These are phyloP conservation scores for Termitomyces sp. DNA, from an alignment of 768 basidiomycete species.

Conservation along the genomic window DNA sequence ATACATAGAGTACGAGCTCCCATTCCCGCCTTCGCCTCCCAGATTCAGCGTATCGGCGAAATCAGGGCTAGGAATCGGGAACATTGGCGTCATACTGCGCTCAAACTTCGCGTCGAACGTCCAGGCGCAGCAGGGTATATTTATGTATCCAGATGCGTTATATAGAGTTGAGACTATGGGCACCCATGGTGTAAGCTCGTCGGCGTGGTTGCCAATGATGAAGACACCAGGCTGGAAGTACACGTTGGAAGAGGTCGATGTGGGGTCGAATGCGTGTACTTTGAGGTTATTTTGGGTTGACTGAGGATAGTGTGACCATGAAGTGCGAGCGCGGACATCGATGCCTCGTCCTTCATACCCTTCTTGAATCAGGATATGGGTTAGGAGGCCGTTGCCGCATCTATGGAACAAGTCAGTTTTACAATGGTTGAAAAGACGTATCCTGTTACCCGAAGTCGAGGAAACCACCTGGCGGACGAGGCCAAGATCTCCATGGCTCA, in stretches of 20 bases:
- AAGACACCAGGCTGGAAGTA: conserved; percentile 49
- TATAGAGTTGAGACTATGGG: conserved; percentile 71
- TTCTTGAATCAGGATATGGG: conserved; percentile 78
- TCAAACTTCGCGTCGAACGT: conserved; percentile 64
- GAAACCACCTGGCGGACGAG: conserved; percentile 79
- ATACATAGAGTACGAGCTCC: conserved; percentile 76
- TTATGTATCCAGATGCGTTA: conserved; percentile 61
- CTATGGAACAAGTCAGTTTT: conserved; percentile 28
- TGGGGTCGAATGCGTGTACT: conserved; percentile 71
- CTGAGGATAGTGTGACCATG: conserved; percentile 76
- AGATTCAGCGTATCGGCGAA: conserved; percentile 43
- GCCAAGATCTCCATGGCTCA: conserved; percentile 66
- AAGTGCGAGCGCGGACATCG: conserved; percentile 79
- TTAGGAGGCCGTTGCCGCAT: conserved; percentile 90
- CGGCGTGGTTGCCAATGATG: conserved; percentile 92
- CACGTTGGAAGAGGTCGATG: conserved; percentile 10
- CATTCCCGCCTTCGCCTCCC: conserved; percentile 53
- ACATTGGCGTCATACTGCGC: conserved; percentile 34
- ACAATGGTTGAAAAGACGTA: neutral
- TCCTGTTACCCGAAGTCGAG: conserved; percentile 76
- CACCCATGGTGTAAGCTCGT: conserved; percentile 94
- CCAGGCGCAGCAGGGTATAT: conserved; percentile 92
- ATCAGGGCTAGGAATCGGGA: conserved; percentile 19
- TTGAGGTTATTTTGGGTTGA: conserved; percentile 55
- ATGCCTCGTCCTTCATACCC: conserved; percentile 83